Evolutionary conservation across 805 yeast species (phyloP), one percentile per base, ranked within the genome.

Genomic region (Brettanomyces nanus): DNA sequence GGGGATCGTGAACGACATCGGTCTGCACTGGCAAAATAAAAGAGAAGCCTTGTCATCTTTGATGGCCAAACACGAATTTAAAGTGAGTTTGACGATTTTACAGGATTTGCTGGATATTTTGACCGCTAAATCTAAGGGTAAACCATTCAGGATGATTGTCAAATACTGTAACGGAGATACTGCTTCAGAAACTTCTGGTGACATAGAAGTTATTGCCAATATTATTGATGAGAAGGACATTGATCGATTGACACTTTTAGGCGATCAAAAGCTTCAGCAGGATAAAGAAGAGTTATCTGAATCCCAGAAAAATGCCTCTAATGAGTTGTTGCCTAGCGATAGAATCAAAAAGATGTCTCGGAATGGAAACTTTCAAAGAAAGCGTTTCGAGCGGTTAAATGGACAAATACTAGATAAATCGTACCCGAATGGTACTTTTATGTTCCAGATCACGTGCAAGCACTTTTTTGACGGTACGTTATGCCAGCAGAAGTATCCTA

Each of bases 31-130:
- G 51, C 56, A 58, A 48, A 41, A 53, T 19, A 42, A 50, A 28
- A 43, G 63, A 35, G 70, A 65, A 38, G 48, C 48, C 6, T 40
- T 65, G 20, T 74, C 77, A 2, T 44, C 72, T 1, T 48, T 52
- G 36, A 66, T 82, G 35, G 95, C 90, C 0, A 77, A 80, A 19
- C 56, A 58, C 13, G 95, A 86, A 54, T 83, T 85, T 55, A 71
- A 68, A 45, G 53, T 72, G 15, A 77, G 87, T 5, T 48, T 82
- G 42, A 54, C 64, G 9, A 53, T 85, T 2, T 65, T 83, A 61
- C 56, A 62, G n/a, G 55, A 61, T 15, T 30, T 78, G 2, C 43
- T 81, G 39, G 61, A 67, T 19, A 42, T 48, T 3, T 57, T 75
- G 20, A 53, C 56, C 1, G 41, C 48, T 5, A 49, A 59, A 3